phyloP scores from a whole-genome alignment of 2,329 filamentous ascomycete species.

The Sphaceloma murrayae region DNA sequence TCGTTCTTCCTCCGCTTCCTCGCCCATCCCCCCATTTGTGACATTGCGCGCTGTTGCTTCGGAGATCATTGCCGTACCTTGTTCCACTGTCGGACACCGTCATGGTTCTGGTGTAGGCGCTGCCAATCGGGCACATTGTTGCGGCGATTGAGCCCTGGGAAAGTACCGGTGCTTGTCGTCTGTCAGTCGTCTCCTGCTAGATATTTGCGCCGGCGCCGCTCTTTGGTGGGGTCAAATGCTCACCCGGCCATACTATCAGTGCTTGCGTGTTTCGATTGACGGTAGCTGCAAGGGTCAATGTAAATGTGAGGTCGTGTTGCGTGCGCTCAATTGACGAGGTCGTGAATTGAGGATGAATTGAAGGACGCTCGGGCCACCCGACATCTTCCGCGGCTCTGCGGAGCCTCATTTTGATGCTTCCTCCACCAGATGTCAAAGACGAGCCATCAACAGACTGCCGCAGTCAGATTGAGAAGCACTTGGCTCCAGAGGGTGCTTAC shows the following conservation, averaged over 20 bases:
- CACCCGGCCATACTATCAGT: neutral
- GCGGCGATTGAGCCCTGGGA: constrained; percentile 52
- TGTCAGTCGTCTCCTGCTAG: constrained; percentile 17
- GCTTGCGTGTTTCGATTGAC: too few species aligned
- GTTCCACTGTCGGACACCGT: constrained; percentile 63
- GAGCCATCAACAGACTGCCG: neutral
- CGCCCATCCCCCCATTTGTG: neutral
- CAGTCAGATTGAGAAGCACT: neutral
- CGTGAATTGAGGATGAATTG: neutral
- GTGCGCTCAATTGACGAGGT: neutral
- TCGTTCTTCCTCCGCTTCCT: neutral
- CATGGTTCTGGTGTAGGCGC: constrained; percentile 64
- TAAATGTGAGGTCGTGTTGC: neutral
- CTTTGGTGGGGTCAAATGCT: too few species aligned
- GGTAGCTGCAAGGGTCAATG: neutral
- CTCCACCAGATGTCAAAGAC: neutral
- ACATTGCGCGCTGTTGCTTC: neutral
- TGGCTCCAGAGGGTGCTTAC: too few species aligned
- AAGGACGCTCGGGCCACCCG: constrained; percentile 11
- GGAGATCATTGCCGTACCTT: constrained; percentile 50
- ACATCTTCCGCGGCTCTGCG: neutral
- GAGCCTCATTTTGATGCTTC: neutral
- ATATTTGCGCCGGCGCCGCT: neutral
- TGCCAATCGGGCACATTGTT: constrained; percentile 71
- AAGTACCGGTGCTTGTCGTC: constrained; percentile 17